Evolutionary conservation across 2,329 filamentous ascomycete genomes (phyloP), one percentile per base, ranked within the genome.

Genomic region (Lachnellula hyalina): DNA sequence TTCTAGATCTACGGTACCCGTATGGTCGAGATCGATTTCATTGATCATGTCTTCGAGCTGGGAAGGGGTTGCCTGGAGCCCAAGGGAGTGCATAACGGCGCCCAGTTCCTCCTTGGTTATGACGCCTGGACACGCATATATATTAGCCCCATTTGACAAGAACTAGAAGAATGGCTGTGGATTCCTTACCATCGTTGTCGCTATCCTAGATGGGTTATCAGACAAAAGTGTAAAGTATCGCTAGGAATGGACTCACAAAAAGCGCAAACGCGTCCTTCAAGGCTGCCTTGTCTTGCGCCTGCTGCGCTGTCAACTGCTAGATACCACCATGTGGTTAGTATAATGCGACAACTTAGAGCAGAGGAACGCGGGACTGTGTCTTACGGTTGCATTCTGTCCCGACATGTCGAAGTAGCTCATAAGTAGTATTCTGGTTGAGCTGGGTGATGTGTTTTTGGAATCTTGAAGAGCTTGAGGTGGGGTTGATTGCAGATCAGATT

Each of bases 21-120:
- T 83, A 69, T 82, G 81, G 73, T 86, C 81, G 61, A 77, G 74
- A 63, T 86, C 83, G 59, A 84, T 81, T 71, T 86, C 83, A 72
- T 83, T 83, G 73, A 85, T 82, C 74, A 86, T 83, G 69, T 86
- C 82, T 68, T 83, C 77, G 52, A 85, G 75, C 71, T 86, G 82
- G 53, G 77, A 76, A 61, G 82, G 79, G 71, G 78, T 81, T 57
- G 82, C 80, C 70, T 83, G 83, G 65, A 84, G 78, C 65, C 82
- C 82, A 40, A 85, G 79, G 54, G 79, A 82, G 67, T 77, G 76
- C 82, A 85, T 85, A 63, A 85, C 81, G 51, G 78, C 79, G 67
- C 81, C 81, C 52, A 85, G 76, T 70, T 85, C 82, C 64, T 78
- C 78, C 66, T 80, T 82, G 57, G 81, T 84, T 74, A 85, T 85